Evolutionary conservation across 805 yeast genomes (phyloP).

Genomic region (Saccharomycopsis fermentans): DNA sequence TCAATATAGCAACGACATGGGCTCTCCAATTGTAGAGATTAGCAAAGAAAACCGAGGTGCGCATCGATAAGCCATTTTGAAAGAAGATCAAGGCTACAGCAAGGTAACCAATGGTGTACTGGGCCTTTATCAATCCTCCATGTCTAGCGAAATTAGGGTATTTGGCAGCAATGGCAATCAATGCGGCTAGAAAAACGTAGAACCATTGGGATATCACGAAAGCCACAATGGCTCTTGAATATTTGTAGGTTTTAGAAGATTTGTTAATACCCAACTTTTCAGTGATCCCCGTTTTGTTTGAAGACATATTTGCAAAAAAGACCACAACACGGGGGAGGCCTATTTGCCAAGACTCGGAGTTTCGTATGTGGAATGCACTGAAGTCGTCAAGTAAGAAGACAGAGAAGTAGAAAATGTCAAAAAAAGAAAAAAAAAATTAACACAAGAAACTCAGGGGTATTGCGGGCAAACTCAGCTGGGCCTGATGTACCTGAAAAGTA

Average conservation of each 20-base stretch:
- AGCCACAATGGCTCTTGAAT: background rate
- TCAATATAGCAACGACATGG: constrained; percentile 55
- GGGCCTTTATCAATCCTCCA: constrained; percentile 65
- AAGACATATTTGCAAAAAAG: too few species aligned
- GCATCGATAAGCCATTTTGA: constrained; percentile 72
- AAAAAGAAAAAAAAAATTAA: too few species aligned
- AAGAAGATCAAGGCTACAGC: constrained; percentile 82
- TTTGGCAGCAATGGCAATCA: constrained; percentile 64
- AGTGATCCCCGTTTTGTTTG: background rate
- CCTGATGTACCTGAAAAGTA: too few species aligned
- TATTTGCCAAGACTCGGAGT: too few species aligned
- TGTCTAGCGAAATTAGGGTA: constrained; percentile 78
- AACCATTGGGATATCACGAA: constrained; percentile 51
- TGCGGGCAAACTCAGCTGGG: too few species aligned
- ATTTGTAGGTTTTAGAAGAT: background rate
- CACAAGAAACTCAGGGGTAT: too few species aligned
- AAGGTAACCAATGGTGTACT: constrained; percentile 72
- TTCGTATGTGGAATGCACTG: too few species aligned
- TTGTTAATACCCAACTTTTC: background rate
- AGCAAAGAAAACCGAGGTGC: constrained; percentile 46
- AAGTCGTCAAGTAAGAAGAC: too few species aligned
- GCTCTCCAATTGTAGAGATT: constrained; percentile 76
- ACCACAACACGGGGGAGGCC: too few species aligned
- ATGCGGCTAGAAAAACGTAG: constrained; percentile 57
- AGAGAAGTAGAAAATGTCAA: too few species aligned